Percentiles rank a stretch among this genome's conserved stretches.
Conservation (phyloP, 73 alveolate genomes). For the Effrenium voratum region DNA sequence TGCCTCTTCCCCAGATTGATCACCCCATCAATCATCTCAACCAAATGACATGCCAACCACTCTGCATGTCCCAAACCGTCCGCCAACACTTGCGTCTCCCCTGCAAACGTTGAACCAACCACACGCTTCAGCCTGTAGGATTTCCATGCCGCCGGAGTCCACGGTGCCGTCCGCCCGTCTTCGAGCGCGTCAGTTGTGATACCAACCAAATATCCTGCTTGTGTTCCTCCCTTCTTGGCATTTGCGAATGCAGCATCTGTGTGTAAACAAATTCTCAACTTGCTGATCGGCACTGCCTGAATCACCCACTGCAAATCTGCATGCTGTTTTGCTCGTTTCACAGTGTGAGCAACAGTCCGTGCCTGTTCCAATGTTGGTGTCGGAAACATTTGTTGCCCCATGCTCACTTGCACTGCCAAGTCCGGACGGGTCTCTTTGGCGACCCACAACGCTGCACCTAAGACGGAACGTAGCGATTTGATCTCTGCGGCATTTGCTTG, state of each 20-base stretch:
- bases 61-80: conserved; percentile 40
- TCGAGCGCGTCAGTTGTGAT: not conserved
- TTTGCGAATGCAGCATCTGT: conserved; percentile 28
- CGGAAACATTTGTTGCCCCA: conserved; percentile 18
- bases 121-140: not conserved
- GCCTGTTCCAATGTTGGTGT: not conserved
- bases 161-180: not conserved
- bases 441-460: not conserved
- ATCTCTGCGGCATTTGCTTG: not conserved
- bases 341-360: not conserved
- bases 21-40: not conserved
- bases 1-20: not conserved
- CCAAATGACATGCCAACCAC: not conserved
- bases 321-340: not conserved
- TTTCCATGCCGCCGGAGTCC: conserved; percentile 9
- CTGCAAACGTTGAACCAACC: conserved; percentile 13
- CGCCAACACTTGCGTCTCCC: conserved; percentile 12
- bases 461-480: not conserved
- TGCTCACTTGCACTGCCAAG: conserved; percentile 11
- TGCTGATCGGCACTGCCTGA: not conserved
- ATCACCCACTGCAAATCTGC: not conserved
- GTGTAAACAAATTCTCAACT: not conserved
- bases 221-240: conserved; percentile 32
- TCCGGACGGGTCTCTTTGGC: not conserved
- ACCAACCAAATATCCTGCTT: conserved; percentile 2